Conservation (phyloP, 176 grass and related monocot genomes). For the Coix lacrymajobi region DNA sequence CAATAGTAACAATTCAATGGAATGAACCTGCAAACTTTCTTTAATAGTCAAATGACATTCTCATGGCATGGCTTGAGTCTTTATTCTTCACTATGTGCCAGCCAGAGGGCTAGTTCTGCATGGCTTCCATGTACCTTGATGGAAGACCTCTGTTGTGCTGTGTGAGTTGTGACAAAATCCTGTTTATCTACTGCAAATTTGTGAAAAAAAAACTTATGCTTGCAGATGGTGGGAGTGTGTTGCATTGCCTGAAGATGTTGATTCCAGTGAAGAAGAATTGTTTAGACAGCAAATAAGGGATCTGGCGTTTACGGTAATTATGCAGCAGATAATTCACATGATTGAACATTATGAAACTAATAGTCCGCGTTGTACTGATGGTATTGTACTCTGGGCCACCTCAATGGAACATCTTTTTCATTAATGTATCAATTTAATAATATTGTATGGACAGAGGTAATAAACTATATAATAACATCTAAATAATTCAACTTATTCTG, state of each 20-base stretch:
- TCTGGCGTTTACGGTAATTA: constrained; percentile 73
- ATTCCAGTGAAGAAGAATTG: constrained; percentile 57
- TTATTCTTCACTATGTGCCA: neutral
- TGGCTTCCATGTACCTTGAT: constrained; percentile 11
- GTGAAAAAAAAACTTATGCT: constrained; percentile 2
- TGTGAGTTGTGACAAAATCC: neutral
- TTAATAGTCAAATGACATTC: neutral
- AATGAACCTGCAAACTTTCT: neutral
- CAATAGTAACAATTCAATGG: neutral
- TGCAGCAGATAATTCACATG: neutral
- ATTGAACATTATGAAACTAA: neutral
- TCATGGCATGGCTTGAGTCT: neutral
- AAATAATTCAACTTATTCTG: neutral
- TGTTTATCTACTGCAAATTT: neutral
- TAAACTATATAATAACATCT: neutral
- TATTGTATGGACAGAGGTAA: neutral
- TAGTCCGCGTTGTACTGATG: neutral
- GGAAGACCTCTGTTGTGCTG: neutral
- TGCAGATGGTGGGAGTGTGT: constrained; percentile 98
- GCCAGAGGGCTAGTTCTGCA: neutral
- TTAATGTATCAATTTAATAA: neutral
- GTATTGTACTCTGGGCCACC: neutral
- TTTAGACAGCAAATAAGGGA: constrained; percentile 86
- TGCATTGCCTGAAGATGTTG: constrained; percentile 86
- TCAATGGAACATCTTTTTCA: neutral